Conservation (phyloP, 768 basidiomycete genomes). For the Russula sp. region DNA sequence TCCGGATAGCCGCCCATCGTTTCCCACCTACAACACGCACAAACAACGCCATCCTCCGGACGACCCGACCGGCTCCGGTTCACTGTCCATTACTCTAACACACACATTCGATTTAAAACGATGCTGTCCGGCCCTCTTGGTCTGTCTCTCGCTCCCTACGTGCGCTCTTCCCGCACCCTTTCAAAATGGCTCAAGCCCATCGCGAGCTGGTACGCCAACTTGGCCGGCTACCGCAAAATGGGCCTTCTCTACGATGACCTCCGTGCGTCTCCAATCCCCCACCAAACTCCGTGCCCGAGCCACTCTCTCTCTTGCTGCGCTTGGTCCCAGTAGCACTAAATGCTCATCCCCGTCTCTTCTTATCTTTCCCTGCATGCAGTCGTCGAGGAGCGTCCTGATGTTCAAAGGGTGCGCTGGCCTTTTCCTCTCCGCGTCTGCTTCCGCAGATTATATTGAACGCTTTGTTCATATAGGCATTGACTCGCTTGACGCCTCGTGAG, state of each 20-base stretch:
- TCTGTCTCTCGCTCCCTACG: conserved; percentile 66
- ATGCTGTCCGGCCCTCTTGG: conserved; percentile 59
- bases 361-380: conserved; percentile 37
- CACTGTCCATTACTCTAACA: conserved; percentile 3
- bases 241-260: conserved; percentile 96
- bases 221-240: conserved; percentile 77
- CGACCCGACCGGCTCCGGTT: background rate
- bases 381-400: conserved; percentile 68
- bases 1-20: conserved; percentile 19
- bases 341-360: conserved; percentile 15
- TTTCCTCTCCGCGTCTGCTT: background rate
- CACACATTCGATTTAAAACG: conserved; percentile 10
- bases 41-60: conserved; percentile 31
- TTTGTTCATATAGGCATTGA: conserved; percentile 58
- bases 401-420: conserved; percentile 61
- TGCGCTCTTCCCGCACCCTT: conserved; percentile 64
- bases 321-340: background rate
- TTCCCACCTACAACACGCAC: conserved; percentile 31
- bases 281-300: conserved; percentile 8
- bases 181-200: conserved; percentile 66
- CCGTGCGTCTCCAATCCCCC: conserved; percentile 46
- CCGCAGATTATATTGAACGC: background rate
- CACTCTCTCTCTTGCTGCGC: conserved; percentile 14
- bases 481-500: conserved; percentile 72
- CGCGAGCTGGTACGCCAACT: conserved; percentile 75